Base-by-base conservation (phyloP, 495 filamentous ascomycete genomes). In the Talaromyces wortmannii region DNA sequence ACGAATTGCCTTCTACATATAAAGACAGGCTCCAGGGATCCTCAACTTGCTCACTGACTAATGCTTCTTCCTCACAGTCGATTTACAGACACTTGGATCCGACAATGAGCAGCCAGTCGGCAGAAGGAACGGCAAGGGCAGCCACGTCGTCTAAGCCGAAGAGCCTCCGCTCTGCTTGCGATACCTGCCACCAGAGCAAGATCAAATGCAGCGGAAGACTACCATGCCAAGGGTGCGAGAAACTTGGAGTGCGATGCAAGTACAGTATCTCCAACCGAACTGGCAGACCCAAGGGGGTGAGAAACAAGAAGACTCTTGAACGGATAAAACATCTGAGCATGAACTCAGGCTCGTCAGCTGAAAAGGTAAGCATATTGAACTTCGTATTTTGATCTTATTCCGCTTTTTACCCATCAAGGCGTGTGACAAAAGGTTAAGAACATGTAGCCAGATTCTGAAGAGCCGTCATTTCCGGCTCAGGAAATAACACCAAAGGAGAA, bases 231-330 rank as follows among this genome's bases (percentile, higher is more conserved):
- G 59, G 55, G 7, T 66, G 63, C 48, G 50, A 51, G 31, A 59
- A 58, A 18, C 50, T 55, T 6, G 54, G 57, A 2, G 50, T 53
- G 15, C 29, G 42, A 7, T 67, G 64, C 52, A 52, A 33, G 16
- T 67, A 63, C 49, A 65, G 62, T 46, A 51, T 62, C 31, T 65
- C 64, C 12, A 62, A 63, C 30, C 55, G 62, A 12, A 56, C 55
- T 12, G 64, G 64, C 30, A 54, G 64, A 29, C 64, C 64, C 6
- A 65, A 63, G 31, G 64, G 64, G 3, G 58, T 57, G n/a, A 67
- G 64, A 46, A 67, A 67, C 36, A 40, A 40, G 36, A 40, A 40
- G 36, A 40, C 36, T 13, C 36, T 40, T 13, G 36, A 40, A 40
- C 36, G 36, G 2, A 40, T 40, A 2, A 40, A 40, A 13, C 36